Conservation (phyloP, 108 stramenopile species). For the Chaetoceros muelleri region DNA sequence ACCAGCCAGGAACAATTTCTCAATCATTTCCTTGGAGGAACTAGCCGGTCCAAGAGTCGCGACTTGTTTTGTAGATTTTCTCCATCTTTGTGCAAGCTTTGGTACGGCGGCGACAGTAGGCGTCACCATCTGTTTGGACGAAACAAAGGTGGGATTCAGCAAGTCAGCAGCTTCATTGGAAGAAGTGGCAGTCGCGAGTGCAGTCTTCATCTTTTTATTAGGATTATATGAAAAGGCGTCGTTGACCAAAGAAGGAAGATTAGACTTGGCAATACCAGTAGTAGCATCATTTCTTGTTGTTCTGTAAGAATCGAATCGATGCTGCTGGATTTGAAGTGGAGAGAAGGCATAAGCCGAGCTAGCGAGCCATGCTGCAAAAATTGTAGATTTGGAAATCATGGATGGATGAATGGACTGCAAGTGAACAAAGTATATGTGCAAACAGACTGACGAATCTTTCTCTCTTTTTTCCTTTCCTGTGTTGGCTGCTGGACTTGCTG, state of each 20-base stretch:
- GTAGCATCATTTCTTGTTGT: not conserved
- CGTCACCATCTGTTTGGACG: not conserved
- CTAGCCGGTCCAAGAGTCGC: conserved; percentile 91
- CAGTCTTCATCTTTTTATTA: too few relatives aligned
- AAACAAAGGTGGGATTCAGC: not conserved
- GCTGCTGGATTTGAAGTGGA: too few relatives aligned
- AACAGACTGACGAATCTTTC: too few relatives aligned
- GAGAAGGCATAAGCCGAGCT: not conserved
- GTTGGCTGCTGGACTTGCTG: too few relatives aligned
- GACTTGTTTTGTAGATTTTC: conserved; percentile 85
- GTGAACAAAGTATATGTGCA: too few relatives aligned
- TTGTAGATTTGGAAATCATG: not conserved
- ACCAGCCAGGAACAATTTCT: conserved; percentile 88
- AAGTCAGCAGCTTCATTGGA: too few relatives aligned
- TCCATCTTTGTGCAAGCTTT: conserved; percentile 61
- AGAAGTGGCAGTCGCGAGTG: too few relatives aligned
- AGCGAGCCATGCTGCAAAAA: not conserved
- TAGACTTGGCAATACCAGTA: not conserved
- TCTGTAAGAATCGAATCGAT: not conserved
- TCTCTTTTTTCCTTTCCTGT: too few relatives aligned
- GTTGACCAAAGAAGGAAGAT: too few relatives aligned
- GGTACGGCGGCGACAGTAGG: conserved; percentile 2
- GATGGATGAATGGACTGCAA: not conserved
- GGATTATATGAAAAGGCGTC: too few relatives aligned
- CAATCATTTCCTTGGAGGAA: conserved; percentile 79